These are phyloP conservation scores for Mortierella sp. DNA, from an alignment of 371 early-diverging fungal species.

Conservation along the genomic window DNA sequence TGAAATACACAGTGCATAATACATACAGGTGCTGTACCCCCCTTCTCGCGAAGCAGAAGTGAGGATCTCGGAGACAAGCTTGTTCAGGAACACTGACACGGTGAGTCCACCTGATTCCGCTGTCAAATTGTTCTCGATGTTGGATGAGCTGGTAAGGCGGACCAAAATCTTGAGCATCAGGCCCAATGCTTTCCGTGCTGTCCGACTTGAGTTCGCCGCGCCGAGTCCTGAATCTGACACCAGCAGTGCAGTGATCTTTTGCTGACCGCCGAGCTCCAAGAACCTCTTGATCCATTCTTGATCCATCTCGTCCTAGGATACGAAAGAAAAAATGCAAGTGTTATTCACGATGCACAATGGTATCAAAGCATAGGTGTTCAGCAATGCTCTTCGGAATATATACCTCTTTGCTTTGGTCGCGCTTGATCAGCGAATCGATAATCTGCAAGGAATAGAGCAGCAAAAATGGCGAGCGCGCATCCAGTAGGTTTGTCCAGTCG, in stretches of 20 bases:
- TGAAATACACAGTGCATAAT: neutral
- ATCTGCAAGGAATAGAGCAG: constrained; percentile 63
- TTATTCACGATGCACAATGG: too few species aligned
- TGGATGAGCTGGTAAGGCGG: constrained; percentile 37
- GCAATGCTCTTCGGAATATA: neutral
- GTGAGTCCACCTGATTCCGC: constrained; percentile 27
- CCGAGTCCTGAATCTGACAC: constrained; percentile 55
- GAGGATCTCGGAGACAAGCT: constrained; percentile 48
- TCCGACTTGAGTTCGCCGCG: constrained; percentile 27
- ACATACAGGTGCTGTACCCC: constrained; percentile 30
- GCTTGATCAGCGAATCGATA: constrained; percentile 54
- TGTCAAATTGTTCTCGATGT: constrained; percentile 21
- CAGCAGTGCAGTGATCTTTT: constrained; percentile 43
- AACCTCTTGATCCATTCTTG: constrained; percentile 54
- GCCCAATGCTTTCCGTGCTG: constrained; percentile 40
- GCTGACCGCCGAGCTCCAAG: constrained; percentile 55
- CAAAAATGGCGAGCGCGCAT: constrained; percentile 60
- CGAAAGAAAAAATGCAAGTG: neutral
- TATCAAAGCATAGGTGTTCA: neutral
- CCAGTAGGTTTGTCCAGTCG: constrained; percentile 54
- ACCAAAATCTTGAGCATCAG: constrained; percentile 53
- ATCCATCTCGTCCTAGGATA: constrained; percentile 19
- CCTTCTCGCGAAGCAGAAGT: constrained; percentile 43
- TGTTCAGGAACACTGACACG: constrained; percentile 39
- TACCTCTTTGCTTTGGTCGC: constrained; percentile 41